Base-by-base conservation (phyloP, 306 rosid species). In the Lathyrus aphaca region DNA sequence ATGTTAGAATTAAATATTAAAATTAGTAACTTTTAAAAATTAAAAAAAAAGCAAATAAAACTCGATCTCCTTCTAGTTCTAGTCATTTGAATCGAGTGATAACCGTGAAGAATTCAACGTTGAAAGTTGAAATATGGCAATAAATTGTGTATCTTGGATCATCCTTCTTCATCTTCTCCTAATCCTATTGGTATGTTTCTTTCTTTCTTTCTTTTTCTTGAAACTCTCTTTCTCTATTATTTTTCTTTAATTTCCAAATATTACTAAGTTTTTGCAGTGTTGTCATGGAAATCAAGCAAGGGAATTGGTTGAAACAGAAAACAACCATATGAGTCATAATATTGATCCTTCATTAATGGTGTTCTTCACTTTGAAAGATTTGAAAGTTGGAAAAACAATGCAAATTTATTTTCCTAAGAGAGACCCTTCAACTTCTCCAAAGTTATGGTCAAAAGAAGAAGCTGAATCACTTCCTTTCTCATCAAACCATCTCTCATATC, bases 381-480 rank as follows among this genome's bases (percentile, higher is more conserved):
- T 88, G 0, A 69, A 78, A 42, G 71, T 55, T 0, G 92, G 97
- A 12, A 80, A 80, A 72, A 85, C 44, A 25, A 77, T 91, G 85
- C 78, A 83, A 2, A 59, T 91, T 38, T 74, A 84, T 68, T 88
- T 91, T 42, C 95, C 86, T 9, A 88, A 88, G 80, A 78, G 88
- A 80, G 76, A 86, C 32, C 86, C 83, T 56, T 75, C 86, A 57
- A 77, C 43, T 17, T 81, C 89, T 0, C 91, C 95, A 2, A 81
- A 67, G 45, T 78, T 91, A 0, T 67, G 82, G 76, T 63, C 85
- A 0, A 84, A 60, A 80, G 73, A 80, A 44, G 64, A 82, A 61
- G 89, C 85, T 38, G 85, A 82, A 64, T 62, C 86, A 17, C 48
- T 86, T 64, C 86, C 97, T 45, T 91, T 91, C 81, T 78, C 92